Percentiles rank a stretch among this genome's conserved stretches.
Evolutionary conservation across 257 asterid genomes (phyloP).

Genomic region (Sherardia arvensis): DNA sequence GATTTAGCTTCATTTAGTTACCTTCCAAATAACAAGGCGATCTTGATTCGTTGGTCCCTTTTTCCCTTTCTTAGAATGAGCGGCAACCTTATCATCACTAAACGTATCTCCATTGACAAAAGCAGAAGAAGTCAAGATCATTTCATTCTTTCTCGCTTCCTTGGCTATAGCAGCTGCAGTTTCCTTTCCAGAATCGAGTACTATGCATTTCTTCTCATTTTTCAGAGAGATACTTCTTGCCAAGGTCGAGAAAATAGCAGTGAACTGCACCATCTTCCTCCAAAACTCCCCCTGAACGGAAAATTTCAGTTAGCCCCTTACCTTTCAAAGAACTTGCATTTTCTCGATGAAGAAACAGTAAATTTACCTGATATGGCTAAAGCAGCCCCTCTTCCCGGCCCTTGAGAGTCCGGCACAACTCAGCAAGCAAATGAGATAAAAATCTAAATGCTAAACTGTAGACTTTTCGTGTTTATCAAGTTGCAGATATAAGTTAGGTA

Average conservation of each 20-base stretch:
- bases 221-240: slow-evolving; percentile 37
- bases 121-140: slow-evolving; percentile 56
- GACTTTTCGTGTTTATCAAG: not conserved
- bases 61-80: slow-evolving; percentile 77
- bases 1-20: slow-evolving; percentile 12
- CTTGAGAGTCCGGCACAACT: slow-evolving; percentile 19
- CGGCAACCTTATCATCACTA: slow-evolving; percentile 58
- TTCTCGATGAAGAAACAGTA: not conserved
- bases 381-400: not conserved
- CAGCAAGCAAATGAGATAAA: slow-evolving; percentile 17
- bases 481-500: not conserved
- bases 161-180: slow-evolving; percentile 54
- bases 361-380: slow-evolving; percentile 12
- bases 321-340: not conserved
- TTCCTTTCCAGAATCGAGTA: slow-evolving; percentile 37
- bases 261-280: slow-evolving; percentile 56
- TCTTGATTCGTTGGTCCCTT: slow-evolving; percentile 78
- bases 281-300: not conserved
- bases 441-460: not conserved
- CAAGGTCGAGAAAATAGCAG: slow-evolving; percentile 38
- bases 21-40: slow-evolving; percentile 91
- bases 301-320: not conserved
- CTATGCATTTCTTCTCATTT: slow-evolving; percentile 39
- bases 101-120: slow-evolving; percentile 52
- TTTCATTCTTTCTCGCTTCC: slow-evolving; percentile 60